A percentile compares a stretch with the other conserved stretches of the same genome.
Evolutionary conservation across 2,329 filamentous ascomycete species (phyloP).

Genomic region (Beauveria varroae): DNA sequence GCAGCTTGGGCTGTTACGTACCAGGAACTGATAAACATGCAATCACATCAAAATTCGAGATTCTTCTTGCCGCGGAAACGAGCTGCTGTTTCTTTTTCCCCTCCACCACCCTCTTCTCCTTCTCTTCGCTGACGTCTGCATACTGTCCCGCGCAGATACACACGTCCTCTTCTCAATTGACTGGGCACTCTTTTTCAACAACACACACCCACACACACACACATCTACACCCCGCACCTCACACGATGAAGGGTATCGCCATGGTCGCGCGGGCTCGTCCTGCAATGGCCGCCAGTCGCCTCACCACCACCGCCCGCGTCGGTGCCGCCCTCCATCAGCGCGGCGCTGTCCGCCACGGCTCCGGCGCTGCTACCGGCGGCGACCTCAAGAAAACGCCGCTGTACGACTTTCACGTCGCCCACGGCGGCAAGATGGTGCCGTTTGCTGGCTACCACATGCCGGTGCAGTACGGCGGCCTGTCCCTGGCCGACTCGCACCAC

Average conservation of each 20-base stretch:
- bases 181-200: background rate
- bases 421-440: conserved; percentile 91
- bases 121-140: conserved; percentile 6
- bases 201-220: background rate
- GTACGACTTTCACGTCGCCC: conserved; percentile 67
- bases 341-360: conserved; percentile 20
- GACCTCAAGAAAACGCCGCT: conserved; percentile 60
- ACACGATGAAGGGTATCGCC: conserved; percentile 24
- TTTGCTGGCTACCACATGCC: conserved; percentile 94
- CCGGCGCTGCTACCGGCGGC: conserved; percentile 19
- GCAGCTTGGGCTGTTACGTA: conserved; percentile 13
- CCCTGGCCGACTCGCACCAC: conserved; percentile 76
- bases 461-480: conserved; percentile 72
- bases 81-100: conserved; percentile 5
- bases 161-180: conserved; percentile 16
- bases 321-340: conserved; percentile 12
- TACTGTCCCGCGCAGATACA: background rate
- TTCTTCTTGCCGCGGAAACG: conserved; percentile 5
- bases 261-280: conserved; percentile 24
- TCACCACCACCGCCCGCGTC: conserved; percentile 14
- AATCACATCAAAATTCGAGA: conserved; percentile 11
- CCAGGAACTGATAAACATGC: conserved; percentile 11
- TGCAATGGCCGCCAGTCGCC: conserved; percentile 19
- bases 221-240: background rate
- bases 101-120: conserved; percentile 12